Evolutionary conservation across 164 flowering plant genomes (phyloP), one percentile per base, ranked within the genome.

Genomic region (Pachysandra terminalis): DNA sequence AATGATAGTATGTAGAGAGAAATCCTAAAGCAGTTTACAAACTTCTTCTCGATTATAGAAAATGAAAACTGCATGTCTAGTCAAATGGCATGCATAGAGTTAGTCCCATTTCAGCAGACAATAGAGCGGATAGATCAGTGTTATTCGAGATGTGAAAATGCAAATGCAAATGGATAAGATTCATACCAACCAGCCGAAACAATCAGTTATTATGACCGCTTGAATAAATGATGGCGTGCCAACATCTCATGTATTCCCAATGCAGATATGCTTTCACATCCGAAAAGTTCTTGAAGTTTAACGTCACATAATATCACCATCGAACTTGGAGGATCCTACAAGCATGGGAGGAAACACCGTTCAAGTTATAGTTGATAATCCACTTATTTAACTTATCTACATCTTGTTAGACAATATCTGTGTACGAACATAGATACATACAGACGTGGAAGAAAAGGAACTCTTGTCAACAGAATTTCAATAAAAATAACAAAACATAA

Each of bases 221-320:
- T 83, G 72, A 77, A 79, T 63, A 91, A 71, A 76, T 94, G 96
- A 56, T 80, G 78, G 61, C 80, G 86, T 15, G 75, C 75, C 73
- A 94, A 57, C 84, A 84, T 76, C 77, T 90, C 93, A 7, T 81
- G 69, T 67, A 95, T 79, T 65, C 85, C 91, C 74, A 87, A 23
- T 6, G 87, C 83, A 21, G 95, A 79, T 66, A 94, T 74, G 81
- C 85, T 88, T 72, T 85, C 88, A 70, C 93, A 87, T 65, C 90
- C 88, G 63, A 95, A 82, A 66, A 95, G 93, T 68, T 87, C 96
- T 65, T 76, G 87, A 71, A 95, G 90, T 80, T 89, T 91, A 60
- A 73, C 75, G 67, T 95, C 98, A 74, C 97, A 94, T 17, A 65
- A 27, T 65, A 89, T 80, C 71, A 79, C 81, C 81, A 79, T 83